A percentile compares a stretch with the other conserved stretches of the same genome.
Conservation (phyloP, 768 basidiomycete genomes). For the Tulasnella calospora region DNA sequence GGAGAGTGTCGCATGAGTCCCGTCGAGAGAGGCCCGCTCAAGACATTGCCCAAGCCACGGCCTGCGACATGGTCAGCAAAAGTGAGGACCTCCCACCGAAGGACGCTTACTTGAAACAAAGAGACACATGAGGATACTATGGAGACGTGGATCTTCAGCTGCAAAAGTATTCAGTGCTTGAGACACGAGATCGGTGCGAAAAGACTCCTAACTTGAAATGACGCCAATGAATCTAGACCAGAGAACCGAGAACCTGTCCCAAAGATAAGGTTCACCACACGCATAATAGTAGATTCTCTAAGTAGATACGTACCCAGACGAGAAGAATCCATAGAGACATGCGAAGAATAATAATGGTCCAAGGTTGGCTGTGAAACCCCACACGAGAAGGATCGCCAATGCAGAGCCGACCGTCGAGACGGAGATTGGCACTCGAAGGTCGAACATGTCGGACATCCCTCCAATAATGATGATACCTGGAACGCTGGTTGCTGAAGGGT, state of each 20-base stretch:
- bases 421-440: neutral
- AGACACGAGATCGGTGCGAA: neutral
- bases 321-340: conserved; percentile 19
- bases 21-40: neutral
- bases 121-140: neutral
- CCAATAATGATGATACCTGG: conserved; percentile 10
- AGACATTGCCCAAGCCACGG: neutral
- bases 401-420: neutral
- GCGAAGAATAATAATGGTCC: conserved; percentile 13
- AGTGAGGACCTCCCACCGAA: neutral
- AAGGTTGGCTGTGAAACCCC: conserved; percentile 14
- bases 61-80: neutral
- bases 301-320: neutral
- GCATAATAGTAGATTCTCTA: no score
- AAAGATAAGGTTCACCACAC: neutral
- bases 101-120: neutral
- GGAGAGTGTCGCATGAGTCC: conserved; percentile 4
- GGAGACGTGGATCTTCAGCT: neutral
- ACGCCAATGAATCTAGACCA: conserved; percentile 23
- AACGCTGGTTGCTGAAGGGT: neutral
- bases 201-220: neutral
- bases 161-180: neutral
- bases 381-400: conserved; percentile 7
- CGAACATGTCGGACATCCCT: neutral
- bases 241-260: conserved; percentile 17